Conservation (phyloP, 257 asterid genomes). For the Lycium ferocissimum region DNA sequence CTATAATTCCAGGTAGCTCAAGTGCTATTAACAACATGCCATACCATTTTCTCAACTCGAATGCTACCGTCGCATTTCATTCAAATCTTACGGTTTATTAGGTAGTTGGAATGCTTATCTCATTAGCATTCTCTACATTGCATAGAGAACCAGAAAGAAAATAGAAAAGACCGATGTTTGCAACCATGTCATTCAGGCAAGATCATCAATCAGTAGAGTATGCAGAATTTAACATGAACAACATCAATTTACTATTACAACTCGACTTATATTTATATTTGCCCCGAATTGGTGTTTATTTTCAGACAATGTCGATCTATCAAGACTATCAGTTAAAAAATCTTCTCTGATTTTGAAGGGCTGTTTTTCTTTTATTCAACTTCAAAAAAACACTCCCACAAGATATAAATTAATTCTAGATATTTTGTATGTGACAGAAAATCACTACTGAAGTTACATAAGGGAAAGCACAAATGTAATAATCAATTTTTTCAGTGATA, state of each 20-base stretch:
- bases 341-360: too few species aligned
- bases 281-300: not conserved
- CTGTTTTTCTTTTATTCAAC: too few species aligned
- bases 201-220: too few species aligned
- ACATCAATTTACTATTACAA: not conserved
- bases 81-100: slow-evolving; percentile 75
- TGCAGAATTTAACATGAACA: too few species aligned
- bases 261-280: not conserved
- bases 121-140: slow-evolving; percentile 79
- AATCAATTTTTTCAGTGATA: too few species aligned
- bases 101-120: slow-evolving; percentile 97
- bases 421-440: too few species aligned
- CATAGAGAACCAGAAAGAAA: slow-evolving; percentile 83
- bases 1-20: slow-evolving; percentile 69
- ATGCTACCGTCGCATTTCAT: slow-evolving; percentile 72
- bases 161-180: slow-evolving; percentile 81
- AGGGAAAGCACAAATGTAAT: too few species aligned
- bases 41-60: slow-evolving; percentile 87
- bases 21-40: slow-evolving; percentile 82
- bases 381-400: too few species aligned
- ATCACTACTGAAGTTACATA: too few species aligned
- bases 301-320: too few species aligned
- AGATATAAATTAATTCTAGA: too few species aligned
- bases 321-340: too few species aligned
- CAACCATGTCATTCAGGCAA: slow-evolving; percentile 89